Conservation (phyloP, 1,284 basidiomycete genomes). For the Fomitopsis betulina region DNA sequence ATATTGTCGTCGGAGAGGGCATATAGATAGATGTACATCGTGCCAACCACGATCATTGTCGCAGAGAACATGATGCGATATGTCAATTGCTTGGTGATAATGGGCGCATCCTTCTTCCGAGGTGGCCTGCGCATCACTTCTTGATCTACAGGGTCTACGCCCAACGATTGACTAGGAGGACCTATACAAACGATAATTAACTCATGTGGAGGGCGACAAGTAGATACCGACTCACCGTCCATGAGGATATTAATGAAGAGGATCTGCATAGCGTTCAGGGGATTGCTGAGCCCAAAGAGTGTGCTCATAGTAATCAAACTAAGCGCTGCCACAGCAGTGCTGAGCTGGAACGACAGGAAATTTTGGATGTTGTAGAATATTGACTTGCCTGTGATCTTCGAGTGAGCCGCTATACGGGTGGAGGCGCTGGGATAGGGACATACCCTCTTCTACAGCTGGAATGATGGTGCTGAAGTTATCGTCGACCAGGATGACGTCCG, state of each 20-base stretch:
- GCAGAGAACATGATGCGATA: slow-evolving; percentile 87
- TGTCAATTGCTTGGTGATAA: slow-evolving; percentile 74
- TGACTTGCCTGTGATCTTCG: slow-evolving; percentile 65
- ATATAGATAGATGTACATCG: slow-evolving; percentile 83
- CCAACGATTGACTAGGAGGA: slow-evolving; percentile 94
- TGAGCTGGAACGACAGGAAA: slow-evolving; percentile 95
- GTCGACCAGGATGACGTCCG: slow-evolving; percentile 95
- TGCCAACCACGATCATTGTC: slow-evolving; percentile 85
- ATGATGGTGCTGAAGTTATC: slow-evolving; percentile 96
- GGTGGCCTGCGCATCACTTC: slow-evolving; percentile 90
- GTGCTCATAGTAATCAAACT: slow-evolving; percentile 95
- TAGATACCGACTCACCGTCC: slow-evolving; percentile 65
- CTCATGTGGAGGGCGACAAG: neutral
- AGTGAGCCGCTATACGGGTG: neutral
- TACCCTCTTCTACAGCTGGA: slow-evolving; percentile 93
- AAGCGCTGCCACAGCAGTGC: slow-evolving; percentile 92
- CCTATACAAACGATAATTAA: slow-evolving; percentile 37
- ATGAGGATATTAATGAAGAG: slow-evolving; percentile 98
- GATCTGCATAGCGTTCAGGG: slow-evolving; percentile 98
- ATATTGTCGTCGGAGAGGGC: slow-evolving; percentile 80
- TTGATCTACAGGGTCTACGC: slow-evolving; percentile 93
- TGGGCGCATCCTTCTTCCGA: slow-evolving; percentile 83
- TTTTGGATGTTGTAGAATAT: slow-evolving; percentile 99
- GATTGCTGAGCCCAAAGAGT: slow-evolving; percentile 83
- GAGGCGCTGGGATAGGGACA: slow-evolving; percentile 11